phyloP scores from a whole-genome alignment of 768 basidiomycete species.

The Hortiboletus campestris region DNA sequence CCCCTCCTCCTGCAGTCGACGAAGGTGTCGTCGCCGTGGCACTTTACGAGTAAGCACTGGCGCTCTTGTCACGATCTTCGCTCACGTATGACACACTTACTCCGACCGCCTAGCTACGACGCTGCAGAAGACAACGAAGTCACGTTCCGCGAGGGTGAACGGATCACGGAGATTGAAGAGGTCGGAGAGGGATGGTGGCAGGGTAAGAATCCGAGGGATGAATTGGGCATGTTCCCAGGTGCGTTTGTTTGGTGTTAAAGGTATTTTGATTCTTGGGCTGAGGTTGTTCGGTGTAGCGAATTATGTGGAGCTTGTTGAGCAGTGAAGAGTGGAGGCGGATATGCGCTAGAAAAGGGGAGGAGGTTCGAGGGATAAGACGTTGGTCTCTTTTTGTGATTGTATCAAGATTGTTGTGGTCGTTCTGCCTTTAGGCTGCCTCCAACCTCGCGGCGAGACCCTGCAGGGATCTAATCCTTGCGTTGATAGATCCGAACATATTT shows the following conservation, averaged over 20 bases:
- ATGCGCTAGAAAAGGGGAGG: too few relatives aligned
- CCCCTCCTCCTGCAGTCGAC: constrained; percentile 53
- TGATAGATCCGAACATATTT: too few relatives aligned
- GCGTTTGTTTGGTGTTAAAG: not conserved
- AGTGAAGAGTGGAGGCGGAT: too few relatives aligned
- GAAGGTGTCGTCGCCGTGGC: constrained; percentile 64
- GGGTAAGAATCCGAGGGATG: constrained; percentile 55
- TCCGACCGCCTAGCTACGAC: constrained; percentile 58
- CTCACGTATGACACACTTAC: not conserved
- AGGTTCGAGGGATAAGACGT: not conserved
- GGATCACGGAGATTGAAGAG: constrained; percentile 74
- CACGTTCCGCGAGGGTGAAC: constrained; percentile 79
- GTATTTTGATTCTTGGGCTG: not conserved
- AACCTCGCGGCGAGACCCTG: too few relatives aligned
- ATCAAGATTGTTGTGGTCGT: not conserved
- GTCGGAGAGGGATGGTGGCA: constrained; percentile 91
- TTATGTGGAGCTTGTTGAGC: constrained; percentile 18
- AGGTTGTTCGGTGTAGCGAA: constrained; percentile 8
- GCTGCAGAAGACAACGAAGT: constrained; percentile 92
- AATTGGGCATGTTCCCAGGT: constrained; percentile 77
- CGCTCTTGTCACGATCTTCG: not conserved
- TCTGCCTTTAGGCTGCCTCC: not conserved
- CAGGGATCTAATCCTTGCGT: too few relatives aligned
- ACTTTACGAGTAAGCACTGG: constrained; percentile 61
- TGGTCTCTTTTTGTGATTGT: not conserved